phyloP scores from a whole-genome alignment of 257 asterid species.

The Ocimum tenuiflorum region DNA sequence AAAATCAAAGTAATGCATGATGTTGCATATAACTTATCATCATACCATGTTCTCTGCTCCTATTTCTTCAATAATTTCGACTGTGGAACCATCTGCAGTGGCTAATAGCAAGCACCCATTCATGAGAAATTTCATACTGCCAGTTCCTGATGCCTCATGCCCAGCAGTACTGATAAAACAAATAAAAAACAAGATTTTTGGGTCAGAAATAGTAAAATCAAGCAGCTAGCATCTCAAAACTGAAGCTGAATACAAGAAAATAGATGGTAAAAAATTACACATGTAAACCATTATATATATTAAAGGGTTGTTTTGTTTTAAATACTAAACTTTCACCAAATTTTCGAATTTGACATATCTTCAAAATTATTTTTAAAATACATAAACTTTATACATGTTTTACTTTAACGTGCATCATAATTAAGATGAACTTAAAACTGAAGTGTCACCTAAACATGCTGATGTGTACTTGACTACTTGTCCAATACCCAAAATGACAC shows the following conservation, averaged over 20 bases:
- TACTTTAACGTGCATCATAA: too few species aligned
- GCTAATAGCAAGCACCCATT: constrained; percentile 49
- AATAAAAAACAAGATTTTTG: not conserved
- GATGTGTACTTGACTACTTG: too few species aligned
- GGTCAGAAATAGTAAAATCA: not conserved
- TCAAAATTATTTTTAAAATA: too few species aligned
- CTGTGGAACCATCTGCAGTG: constrained; percentile 46
- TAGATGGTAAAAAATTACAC: too few species aligned
- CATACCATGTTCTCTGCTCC: constrained; percentile 48
- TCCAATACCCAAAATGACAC: too few species aligned
- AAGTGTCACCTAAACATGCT: too few species aligned
- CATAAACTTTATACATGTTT: too few species aligned
- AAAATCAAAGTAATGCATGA: not conserved
- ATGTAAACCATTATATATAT: not conserved
- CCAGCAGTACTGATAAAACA: constrained; percentile 41
- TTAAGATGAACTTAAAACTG: too few species aligned
- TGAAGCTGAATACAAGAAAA: not conserved
- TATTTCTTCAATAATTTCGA: constrained; percentile 43
- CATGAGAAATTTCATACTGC: constrained; percentile 52
- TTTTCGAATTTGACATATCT: too few species aligned
- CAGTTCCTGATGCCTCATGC: constrained; percentile 55
- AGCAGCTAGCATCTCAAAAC: not conserved
- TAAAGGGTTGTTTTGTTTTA: too few species aligned
- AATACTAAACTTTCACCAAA: too few species aligned
- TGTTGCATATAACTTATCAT: not conserved